Evolutionary conservation across 2,329 filamentous ascomycete genomes (phyloP).

Genomic region (Fusarium robinianum): DNA sequence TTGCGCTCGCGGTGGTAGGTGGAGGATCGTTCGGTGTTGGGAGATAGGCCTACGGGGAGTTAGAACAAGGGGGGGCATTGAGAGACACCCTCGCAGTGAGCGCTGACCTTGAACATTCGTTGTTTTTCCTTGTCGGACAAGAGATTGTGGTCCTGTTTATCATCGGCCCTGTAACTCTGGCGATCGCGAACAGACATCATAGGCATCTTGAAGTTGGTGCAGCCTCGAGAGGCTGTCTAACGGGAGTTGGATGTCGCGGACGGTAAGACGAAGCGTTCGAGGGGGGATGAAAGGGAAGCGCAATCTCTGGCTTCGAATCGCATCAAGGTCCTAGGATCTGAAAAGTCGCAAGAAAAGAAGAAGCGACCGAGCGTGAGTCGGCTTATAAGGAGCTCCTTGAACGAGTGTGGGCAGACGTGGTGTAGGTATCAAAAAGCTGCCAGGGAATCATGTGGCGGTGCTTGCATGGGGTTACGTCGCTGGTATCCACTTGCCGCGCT

Average conservation of each 20-base stretch:
- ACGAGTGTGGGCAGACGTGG: constrained; percentile 30
- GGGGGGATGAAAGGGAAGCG: no score
- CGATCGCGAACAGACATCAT: constrained; percentile 43
- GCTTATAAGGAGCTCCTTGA: constrained; percentile 33
- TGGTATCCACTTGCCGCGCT: constrained; percentile 29
- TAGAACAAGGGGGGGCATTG: neutral
- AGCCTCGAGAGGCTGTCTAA: constrained; percentile 38
- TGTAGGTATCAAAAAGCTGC: constrained; percentile 30
- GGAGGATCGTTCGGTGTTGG: constrained; percentile 43
- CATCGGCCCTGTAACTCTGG: constrained; percentile 48
- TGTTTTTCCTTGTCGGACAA: constrained; percentile 45
- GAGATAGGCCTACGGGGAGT: constrained; percentile 41
- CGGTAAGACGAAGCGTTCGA: no score
- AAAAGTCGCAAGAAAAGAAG: constrained; percentile 17
- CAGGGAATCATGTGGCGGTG: constrained; percentile 31
- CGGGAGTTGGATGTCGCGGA: constrained; percentile 2
- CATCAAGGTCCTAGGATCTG: no score
- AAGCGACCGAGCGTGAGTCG: constrained; percentile 14
- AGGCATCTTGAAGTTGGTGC: constrained; percentile 39
- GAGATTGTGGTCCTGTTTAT: constrained; percentile 40
- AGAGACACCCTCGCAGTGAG: neutral
- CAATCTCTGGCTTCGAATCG: no score
- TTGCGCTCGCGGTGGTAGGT: constrained; percentile 17
- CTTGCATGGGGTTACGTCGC: constrained; percentile 33
- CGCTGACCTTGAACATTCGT: constrained; percentile 43